phyloP scores from a whole-genome alignment of 805 yeast genomes.

The Hanseniaspora nectarophila region DNA sequence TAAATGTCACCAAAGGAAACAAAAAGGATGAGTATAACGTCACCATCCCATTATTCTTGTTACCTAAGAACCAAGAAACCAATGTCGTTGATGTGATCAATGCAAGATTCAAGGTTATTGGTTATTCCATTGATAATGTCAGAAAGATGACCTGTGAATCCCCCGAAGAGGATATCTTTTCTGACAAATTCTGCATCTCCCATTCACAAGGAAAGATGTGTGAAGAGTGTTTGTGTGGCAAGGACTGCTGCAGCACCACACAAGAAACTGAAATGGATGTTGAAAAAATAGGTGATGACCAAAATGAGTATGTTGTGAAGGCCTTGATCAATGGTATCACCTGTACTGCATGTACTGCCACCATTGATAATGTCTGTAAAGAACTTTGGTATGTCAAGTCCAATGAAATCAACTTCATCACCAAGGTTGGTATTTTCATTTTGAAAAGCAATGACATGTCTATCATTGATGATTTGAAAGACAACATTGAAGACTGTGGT shows the following conservation, averaged over 20 bases:
- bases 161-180: not conserved
- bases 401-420: slow-evolving; percentile 44
- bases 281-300: not conserved
- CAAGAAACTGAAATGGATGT: not conserved
- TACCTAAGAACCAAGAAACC: not conserved
- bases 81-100: not conserved
- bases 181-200: not conserved
- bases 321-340: slow-evolving; percentile 66
- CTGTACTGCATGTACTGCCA: slow-evolving; percentile 56
- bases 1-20: not conserved
- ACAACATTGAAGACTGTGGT: slow-evolving; percentile 53
- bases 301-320: not conserved
- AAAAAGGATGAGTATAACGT: not conserved
- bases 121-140: slow-evolving; percentile 3
- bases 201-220: not conserved
- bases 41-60: not conserved
- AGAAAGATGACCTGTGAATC: not conserved
- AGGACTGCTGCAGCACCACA: not conserved
- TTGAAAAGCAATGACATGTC: slow-evolving; percentile 33
- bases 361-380: slow-evolving; percentile 39
- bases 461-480: slow-evolving; percentile 34
- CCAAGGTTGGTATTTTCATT: slow-evolving; percentile 52
- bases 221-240: slow-evolving; percentile 1
- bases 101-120: not conserved
- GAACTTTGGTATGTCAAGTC: slow-evolving; percentile 43